Evolutionary conservation across 2,329 filamentous ascomycete genomes (phyloP).

Genomic region (Epichloe baconii): DNA sequence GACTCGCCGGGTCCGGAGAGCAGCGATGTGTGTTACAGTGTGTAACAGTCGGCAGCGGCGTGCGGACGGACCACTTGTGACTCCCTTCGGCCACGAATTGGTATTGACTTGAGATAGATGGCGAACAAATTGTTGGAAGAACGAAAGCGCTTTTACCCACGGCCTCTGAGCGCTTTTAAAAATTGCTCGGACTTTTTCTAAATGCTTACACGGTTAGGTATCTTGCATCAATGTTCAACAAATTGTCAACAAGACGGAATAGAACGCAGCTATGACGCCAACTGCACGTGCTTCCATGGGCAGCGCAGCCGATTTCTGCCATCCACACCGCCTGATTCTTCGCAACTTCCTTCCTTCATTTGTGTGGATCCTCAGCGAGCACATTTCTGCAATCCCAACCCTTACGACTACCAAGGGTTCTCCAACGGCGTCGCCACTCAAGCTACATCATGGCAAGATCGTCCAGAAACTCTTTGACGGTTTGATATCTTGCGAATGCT

Average conservation of each 20-base stretch:
- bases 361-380: background rate
- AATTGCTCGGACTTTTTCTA: background rate
- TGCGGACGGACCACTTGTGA: too few relatives aligned
- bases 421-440: background rate
- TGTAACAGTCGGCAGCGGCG: too few relatives aligned
- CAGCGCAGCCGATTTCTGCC: constrained; percentile 11
- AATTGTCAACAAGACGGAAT: background rate
- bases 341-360: background rate
- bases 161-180: background rate
- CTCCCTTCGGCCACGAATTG: background rate
- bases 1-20: background rate
- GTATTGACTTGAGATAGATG: background rate
- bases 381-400: background rate
- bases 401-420: background rate
- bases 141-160: background rate
- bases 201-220: too few relatives aligned
- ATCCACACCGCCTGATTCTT: constrained; percentile 19
- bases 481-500: background rate
- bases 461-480: background rate
- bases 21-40: too few relatives aligned
- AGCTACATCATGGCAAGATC: background rate
- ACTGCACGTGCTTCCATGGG: background rate
- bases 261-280: background rate
- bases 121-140: background rate
- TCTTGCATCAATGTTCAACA: background rate